These are phyloP conservation scores for Seminavis robusta DNA, from an alignment of 108 stramenopile species.

Conservation along the genomic window DNA sequence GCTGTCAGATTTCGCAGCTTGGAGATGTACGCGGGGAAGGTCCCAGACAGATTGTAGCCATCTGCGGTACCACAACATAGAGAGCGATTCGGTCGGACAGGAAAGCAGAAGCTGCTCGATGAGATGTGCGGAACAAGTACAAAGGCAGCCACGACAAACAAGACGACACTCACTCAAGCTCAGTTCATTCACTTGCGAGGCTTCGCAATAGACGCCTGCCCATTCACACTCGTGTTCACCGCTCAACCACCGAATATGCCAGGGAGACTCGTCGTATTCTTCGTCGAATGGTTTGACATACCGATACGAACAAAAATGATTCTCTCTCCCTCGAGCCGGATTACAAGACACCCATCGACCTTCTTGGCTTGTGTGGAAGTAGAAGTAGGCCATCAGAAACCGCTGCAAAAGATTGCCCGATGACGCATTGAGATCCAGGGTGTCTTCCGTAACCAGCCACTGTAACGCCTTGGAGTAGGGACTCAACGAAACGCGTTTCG, in stretches of 20 bases:
- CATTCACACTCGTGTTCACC: conserved; percentile 23
- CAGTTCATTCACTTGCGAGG: conserved; percentile 8
- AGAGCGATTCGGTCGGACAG: neutral
- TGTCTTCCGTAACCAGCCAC: conserved; percentile 68
- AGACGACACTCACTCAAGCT: conserved; percentile 21
- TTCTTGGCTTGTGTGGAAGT: conserved; percentile 30
- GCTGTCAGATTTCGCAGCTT: conserved; percentile 22
- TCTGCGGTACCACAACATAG: neutral
- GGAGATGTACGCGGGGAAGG: conserved; percentile 8
- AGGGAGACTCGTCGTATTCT: conserved; percentile 2
- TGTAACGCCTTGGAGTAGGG: conserved; percentile 42
- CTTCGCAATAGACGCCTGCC: conserved; percentile 27
- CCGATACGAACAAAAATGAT: conserved; percentile 19
- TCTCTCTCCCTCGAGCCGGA: conserved; percentile 7
- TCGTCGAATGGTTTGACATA: conserved; percentile 5
- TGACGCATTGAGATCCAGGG: conserved; percentile 26
- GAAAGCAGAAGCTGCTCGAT: neutral
- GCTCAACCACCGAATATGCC: conserved; percentile 39
- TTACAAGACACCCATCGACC: conserved; percentile 44
- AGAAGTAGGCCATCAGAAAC: conserved; percentile 56
- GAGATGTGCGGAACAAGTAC: no score
- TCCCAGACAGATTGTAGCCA: conserved; percentile 10
- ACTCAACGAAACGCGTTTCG: no score
- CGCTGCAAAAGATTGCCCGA: conserved; percentile 53
- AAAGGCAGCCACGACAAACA: no score